These are phyloP conservation scores for Flueggea neowawraea DNA, from an alignment of 441 rosid genomes.

Conservation along the genomic window DNA sequence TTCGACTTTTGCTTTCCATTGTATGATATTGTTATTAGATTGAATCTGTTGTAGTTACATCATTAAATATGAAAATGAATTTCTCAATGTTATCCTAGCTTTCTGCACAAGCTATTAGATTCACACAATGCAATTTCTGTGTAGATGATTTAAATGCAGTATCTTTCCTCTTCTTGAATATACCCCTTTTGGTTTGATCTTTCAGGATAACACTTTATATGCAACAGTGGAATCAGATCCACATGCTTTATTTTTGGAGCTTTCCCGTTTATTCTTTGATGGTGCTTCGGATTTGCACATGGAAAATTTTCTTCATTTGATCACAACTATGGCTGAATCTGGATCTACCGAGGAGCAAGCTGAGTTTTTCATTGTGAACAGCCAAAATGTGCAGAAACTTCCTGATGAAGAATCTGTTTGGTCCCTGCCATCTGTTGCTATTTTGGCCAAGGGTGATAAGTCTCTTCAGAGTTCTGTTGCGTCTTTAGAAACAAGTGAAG, in stretches of 20 bases:
- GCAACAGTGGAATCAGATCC: constrained; percentile 53
- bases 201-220: constrained; percentile 75
- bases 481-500: constrained; percentile 19
- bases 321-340: constrained; percentile 72
- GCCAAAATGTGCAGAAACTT: constrained; percentile 71
- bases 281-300: constrained; percentile 69
- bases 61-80: too few species aligned
- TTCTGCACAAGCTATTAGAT: too few species aligned
- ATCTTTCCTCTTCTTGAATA: not conserved
- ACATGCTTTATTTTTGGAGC: constrained; percentile 81
- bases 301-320: constrained; percentile 93
- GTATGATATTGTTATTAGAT: too few species aligned
- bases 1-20: too few species aligned
- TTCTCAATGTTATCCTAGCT: not conserved
- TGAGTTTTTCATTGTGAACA: constrained; percentile 66
- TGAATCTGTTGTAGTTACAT: too few species aligned
- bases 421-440: constrained; percentile 38
- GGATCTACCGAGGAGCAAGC: constrained; percentile 71
- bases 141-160: not conserved
- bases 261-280: constrained; percentile 70
- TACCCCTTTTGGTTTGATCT: constrained; percentile 9
- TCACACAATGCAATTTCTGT: not conserved
- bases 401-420: constrained; percentile 68
- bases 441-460: constrained; percentile 16
- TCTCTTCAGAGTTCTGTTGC: constrained; percentile 12